Base-by-base conservation (phyloP, 345 rosid genomes). In the Moringa oleifera region DNA sequence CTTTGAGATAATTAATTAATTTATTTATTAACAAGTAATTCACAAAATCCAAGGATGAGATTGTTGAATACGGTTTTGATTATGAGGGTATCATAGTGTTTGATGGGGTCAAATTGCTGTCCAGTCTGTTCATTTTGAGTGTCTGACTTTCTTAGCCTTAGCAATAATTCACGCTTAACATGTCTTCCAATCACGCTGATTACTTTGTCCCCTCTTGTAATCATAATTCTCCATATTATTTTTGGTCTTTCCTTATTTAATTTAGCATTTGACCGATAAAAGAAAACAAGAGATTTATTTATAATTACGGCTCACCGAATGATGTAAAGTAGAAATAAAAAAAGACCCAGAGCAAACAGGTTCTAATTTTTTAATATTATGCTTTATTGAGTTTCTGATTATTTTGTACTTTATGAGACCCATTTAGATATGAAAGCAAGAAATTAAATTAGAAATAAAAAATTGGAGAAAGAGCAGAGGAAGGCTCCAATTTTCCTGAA, bases 381-480 rank as follows among this genome's bases (percentile, higher is more conserved):
- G 23, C 47, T 45, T 68, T 58, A 58, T 61, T 22, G 49, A 67
- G 66, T 55, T 62, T 70, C 74, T 51, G 79, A 74, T 75, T 64
- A 74, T 65, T 71, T 74, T 81, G 6, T 4, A 33, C 37, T 80
- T 81, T 75, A 72, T 58, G 5, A 33, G 33, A 51, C 50, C 55
- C 52, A 64, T 55, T 59, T 9, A 24, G 37, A 33, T 33, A n/a
- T 18, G 20, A 33, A 20, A 9, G 20, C n/a, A 46, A 59, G 58
- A 31, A 23, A 55, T 10, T 22, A 67, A 22, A 52, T 23, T n/a
- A n/a, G n/a, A n/a, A n/a, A n/a, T 33, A 33, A 41, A 41, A 12
- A 36, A 59, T 57, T 68, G 41, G 41, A 73, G 71, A 71, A 77
- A 70, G 74, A 63, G 73, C 79, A 61, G 23, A 70, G 80, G 61